phyloP scores from a whole-genome alignment of 2,329 filamentous ascomycete species.

The Graphium sp. region DNA sequence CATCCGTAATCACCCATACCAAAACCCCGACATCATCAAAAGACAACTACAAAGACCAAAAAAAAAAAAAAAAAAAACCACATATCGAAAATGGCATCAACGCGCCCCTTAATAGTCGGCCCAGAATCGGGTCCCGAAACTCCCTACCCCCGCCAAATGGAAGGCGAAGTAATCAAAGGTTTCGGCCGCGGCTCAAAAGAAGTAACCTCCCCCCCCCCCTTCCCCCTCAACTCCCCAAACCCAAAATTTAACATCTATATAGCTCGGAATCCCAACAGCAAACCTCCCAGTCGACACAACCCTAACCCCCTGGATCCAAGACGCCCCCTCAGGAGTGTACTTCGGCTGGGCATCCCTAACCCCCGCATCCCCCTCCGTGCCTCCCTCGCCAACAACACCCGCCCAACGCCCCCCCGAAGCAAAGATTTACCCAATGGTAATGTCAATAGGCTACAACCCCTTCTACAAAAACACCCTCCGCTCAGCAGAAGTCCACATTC shows the following conservation, averaged over 20 bases:
- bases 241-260: slow-evolving; percentile 3
- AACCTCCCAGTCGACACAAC: slow-evolving; percentile 65
- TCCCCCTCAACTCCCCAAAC: neutral
- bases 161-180: slow-evolving; percentile 77
- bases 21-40: too few relatives aligned
- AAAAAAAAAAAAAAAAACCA: too few relatives aligned
- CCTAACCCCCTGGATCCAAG: slow-evolving; percentile 40
- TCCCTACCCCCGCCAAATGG: slow-evolving; percentile 72
- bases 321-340: slow-evolving; percentile 68
- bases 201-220: slow-evolving; percentile 24
- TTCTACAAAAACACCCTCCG: slow-evolving; percentile 88
- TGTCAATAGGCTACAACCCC: slow-evolving; percentile 93
- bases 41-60: too few relatives aligned
- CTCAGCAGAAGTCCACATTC: slow-evolving; percentile 78
- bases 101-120: slow-evolving; percentile 55
- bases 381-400: slow-evolving; percentile 8
- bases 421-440: slow-evolving; percentile 64
- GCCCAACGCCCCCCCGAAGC: slow-evolving; percentile 11
- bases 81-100: too few relatives aligned
- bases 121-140: slow-evolving; percentile 53
- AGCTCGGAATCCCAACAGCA: slow-evolving; percentile 93
- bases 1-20: too few relatives aligned
- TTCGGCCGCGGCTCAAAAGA: slow-evolving; percentile 92
- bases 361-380: slow-evolving; percentile 9
- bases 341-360: slow-evolving; percentile 74